These are phyloP conservation scores for Naganishia sp. DNA, from an alignment of 1,284 basidiomycete species.

Conservation along the genomic window DNA sequence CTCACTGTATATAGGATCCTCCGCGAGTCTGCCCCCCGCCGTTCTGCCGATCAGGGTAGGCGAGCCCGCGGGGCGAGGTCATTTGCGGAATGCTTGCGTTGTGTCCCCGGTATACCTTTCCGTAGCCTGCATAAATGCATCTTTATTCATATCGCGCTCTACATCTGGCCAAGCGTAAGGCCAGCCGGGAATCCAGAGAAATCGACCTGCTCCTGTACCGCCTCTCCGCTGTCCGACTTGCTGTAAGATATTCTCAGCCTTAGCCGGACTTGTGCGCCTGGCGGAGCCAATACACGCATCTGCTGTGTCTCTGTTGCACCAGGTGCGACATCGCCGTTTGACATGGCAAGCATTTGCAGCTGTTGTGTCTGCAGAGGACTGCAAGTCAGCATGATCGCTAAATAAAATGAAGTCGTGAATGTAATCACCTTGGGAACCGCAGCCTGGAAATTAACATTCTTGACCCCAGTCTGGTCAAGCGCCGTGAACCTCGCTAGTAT, in stretches of 20 bases:
- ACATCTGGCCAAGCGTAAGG: constrained; percentile 58
- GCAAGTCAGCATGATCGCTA: neutral
- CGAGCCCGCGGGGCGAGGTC: too few relatives aligned
- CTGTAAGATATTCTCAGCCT: constrained; percentile 80
- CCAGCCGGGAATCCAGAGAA: constrained; percentile 85
- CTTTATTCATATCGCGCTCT: neutral
- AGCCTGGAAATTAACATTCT: constrained; percentile 87
- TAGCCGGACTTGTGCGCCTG: constrained; percentile 77
- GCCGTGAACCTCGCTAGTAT: constrained; percentile 86
- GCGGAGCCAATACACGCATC: constrained; percentile 85
- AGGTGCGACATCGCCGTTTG: constrained; percentile 73
- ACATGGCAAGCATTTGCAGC: constrained; percentile 97
- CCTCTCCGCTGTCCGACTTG: constrained; percentile 61
- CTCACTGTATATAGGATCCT: too few relatives aligned
- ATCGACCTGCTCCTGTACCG: constrained; percentile 88
- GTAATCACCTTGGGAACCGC: constrained; percentile 85
- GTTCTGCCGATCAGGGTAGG: too few relatives aligned
- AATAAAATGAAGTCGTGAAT: neutral
- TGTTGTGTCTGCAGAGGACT: constrained; percentile 75
- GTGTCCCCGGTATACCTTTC: too few relatives aligned
- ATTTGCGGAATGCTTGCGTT: too few relatives aligned
- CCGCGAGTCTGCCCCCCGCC: too few relatives aligned
- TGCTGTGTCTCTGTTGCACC: constrained; percentile 89
- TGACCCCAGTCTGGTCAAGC: constrained; percentile 59
- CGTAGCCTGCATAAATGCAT: too few relatives aligned